A percentile compares a stretch with the other conserved stretches of the same genome.
Conservation (phyloP, 352 stramenopile genomes). For the Phytophthora idaei region DNA sequence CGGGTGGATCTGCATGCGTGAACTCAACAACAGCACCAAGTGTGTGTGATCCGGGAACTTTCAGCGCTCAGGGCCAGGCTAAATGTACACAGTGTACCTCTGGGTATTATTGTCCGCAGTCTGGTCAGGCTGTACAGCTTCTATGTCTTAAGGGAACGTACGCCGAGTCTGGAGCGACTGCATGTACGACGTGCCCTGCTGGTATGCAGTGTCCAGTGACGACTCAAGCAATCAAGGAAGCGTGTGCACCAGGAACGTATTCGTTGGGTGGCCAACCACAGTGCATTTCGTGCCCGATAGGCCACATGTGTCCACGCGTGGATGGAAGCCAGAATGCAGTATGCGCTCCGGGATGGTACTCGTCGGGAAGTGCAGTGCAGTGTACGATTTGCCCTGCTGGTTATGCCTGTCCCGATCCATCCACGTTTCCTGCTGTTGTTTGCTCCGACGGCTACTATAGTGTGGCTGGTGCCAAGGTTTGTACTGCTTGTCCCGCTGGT, state of each 20-base stretch:
- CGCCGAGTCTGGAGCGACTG: conserved; percentile 44
- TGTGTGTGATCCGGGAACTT: conserved; percentile 53
- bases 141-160: conserved; percentile 56
- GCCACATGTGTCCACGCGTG: conserved; percentile 54
- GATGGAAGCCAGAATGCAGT: conserved; percentile 57
- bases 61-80: conserved; percentile 50
- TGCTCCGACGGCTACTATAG: conserved; percentile 74
- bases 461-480: conserved; percentile 49
- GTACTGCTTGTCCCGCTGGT: conserved; percentile 65
- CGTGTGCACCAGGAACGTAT: conserved; percentile 66
- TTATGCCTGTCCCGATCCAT: conserved; percentile 54
- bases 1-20: conserved; percentile 42
- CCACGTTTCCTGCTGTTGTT: conserved; percentile 31
- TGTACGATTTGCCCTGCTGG: conserved; percentile 76
- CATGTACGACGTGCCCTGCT: conserved; percentile 55
- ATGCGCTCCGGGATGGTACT: conserved; percentile 52
- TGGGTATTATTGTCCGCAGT: conserved; percentile 64
- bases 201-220: conserved; percentile 67
- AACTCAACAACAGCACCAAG: conserved; percentile 37
- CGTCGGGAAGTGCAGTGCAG: conserved; percentile 36
- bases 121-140: conserved; percentile 49
- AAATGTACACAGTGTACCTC: conserved; percentile 61
- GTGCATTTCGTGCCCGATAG: conserved; percentile 55
- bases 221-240: conserved; percentile 42
- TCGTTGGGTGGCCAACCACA: conserved; percentile 53